phyloP scores from a whole-genome alignment of 177 flowering plant species.

The Vitis hybrid region DNA sequence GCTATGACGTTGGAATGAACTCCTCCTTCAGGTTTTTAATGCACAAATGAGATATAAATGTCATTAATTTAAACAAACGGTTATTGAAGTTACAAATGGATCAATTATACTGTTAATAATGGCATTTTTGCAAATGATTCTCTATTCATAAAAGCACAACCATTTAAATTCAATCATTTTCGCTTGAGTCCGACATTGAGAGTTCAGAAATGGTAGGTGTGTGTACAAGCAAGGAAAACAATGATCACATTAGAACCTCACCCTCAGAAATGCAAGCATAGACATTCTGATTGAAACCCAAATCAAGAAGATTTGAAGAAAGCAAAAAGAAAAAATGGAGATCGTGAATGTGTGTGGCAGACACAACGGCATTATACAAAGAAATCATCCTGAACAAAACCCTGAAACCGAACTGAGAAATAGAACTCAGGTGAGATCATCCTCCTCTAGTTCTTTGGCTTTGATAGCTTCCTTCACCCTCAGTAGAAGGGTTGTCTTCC shows the following conservation, averaged over 20 bases:
- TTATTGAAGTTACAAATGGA: no score
- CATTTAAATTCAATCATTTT: no score
- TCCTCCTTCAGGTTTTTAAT: no score
- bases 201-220: no score
- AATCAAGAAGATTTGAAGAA: not conserved
- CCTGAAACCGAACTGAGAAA: not conserved
- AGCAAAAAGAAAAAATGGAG: not conserved
- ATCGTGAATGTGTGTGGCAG: not conserved
- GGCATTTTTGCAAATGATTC: no score
- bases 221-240: not conserved
- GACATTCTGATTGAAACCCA: not conserved
- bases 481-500: slow-evolving; percentile 82
- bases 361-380: not conserved
- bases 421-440: slow-evolving; percentile 68
- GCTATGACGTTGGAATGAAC: no score
- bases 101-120: no score
- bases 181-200: no score
- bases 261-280: not conserved
- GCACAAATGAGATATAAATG: no score
- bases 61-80: no score
- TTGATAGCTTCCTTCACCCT: slow-evolving; percentile 77
- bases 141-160: no score
- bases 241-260: not conserved
- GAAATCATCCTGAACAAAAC: slow-evolving; percentile 1
- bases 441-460: slow-evolving; percentile 76